Base-by-base conservation (phyloP, 2,329 filamentous ascomycete genomes). In the Aspergillus sp. region DNA sequence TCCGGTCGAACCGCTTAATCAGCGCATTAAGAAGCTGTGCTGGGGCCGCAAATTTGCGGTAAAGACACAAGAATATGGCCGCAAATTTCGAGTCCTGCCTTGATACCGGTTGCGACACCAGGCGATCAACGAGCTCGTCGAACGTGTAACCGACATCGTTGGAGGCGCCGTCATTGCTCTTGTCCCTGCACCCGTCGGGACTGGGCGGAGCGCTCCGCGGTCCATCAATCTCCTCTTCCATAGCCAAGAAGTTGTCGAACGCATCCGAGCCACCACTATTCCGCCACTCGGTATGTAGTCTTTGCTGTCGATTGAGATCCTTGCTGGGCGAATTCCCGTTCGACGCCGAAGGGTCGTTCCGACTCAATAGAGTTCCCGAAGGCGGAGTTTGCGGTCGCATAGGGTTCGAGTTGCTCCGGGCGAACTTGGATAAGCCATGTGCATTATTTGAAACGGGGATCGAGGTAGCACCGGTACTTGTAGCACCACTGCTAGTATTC, bases 21-120 rank as follows among this genome's bases (percentile, higher is more conserved):
- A 97, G 86, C 6, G 88, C 83, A 37, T 83, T 79, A 45, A 97
- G 82, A 4, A 98, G 77, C 54, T 85, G 80, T 7, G 80, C 79
- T 0, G 93, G 93, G 2, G 90, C 82, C 3, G 89, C 86, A 64
- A 98, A 97, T 66, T 93, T 94, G 53, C 93, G 85, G 69, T 97
- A 97, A 12, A 97, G 75, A 54, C 91, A 95, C 25, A 97, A 76
- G 60, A 97, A 97, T 15, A 95, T 84, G 41, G 90, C 83, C 1
- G 82, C 80, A 62, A 96, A 98, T 66, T 95, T 95, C 49, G 81
- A 79, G 63, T 97, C 93, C n/a, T 84, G 79, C 62, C 88, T 90
- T 23, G 88, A 90, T 72, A 91, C 84, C 32, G 88, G 87, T 52
- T 88, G 80, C 0, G 84, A 80, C 20, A 97, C 77, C 37, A 98